These are phyloP conservation scores for Pestalotiopsis sp. DNA, from an alignment of 2,329 filamentous ascomycete species.

Conservation along the genomic window DNA sequence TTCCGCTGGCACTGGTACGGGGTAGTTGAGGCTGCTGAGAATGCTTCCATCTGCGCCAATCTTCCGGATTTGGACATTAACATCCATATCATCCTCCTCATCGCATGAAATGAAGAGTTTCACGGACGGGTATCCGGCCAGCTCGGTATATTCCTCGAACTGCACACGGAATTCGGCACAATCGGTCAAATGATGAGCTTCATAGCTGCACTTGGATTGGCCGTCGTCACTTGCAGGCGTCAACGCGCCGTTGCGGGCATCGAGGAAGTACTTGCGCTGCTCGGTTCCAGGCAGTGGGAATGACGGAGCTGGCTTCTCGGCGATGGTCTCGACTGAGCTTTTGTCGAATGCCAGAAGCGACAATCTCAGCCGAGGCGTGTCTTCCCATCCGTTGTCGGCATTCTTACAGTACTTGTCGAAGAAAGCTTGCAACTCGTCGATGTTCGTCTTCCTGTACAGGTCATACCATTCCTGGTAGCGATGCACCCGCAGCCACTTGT, in stretches of 20 bases:
- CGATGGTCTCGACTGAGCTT: not conserved
- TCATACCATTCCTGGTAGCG: not conserved
- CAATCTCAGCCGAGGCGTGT: not conserved
- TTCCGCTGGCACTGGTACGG: conserved; percentile 12
- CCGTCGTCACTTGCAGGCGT: not conserved
- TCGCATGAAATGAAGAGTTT: no score
- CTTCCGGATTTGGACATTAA: conserved; percentile 20
- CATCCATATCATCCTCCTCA: not conserved
- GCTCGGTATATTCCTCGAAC: not conserved
- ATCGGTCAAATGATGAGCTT: not conserved
- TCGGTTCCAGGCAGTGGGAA: not conserved
- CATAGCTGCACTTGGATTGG: not conserved
- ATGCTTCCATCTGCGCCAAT: conserved; percentile 14
- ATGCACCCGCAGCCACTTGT: not conserved
- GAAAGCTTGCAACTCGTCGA: not conserved
- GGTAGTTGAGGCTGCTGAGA: conserved; percentile 21
- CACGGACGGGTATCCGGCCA: not conserved
- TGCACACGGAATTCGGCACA: not conserved
- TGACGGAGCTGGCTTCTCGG: not conserved
- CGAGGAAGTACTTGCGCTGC: not conserved
- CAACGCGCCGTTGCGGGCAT: not conserved
- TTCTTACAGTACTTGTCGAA: not conserved
- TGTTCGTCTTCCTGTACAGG: not conserved
- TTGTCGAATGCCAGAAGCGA: not conserved
- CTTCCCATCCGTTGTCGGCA: not conserved